Evolutionary conservation across 2,329 filamentous ascomycete species (phyloP).

Genomic region (Ophiostoma australiae): DNA sequence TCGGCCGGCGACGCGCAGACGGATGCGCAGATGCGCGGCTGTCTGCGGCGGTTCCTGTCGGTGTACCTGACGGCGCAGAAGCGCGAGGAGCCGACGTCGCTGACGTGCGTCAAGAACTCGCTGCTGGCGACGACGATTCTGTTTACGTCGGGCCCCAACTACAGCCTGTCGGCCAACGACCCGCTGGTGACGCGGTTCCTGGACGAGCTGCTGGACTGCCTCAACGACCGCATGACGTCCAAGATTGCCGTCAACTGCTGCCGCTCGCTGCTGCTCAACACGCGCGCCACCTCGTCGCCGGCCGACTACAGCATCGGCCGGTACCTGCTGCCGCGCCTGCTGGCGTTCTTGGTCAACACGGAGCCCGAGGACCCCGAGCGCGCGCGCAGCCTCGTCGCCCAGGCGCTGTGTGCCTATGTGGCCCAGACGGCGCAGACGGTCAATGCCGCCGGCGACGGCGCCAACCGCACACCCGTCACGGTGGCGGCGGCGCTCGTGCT

Average conservation of each 20-base stretch:
- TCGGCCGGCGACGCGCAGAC: slow-evolving; percentile 46
- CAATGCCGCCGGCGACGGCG: slow-evolving; percentile 27
- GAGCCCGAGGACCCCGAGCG: slow-evolving; percentile 75
- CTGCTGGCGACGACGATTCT: slow-evolving; percentile 84
- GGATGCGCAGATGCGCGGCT: slow-evolving; percentile 59
- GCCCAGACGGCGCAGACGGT: slow-evolving; percentile 32
- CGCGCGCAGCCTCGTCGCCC: slow-evolving; percentile 64
- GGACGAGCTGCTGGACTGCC: slow-evolving; percentile 77
- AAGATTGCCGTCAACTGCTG: slow-evolving; percentile 89
- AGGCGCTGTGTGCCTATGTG: slow-evolving; percentile 71
- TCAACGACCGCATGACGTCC: slow-evolving; percentile 74
- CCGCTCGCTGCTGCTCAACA: slow-evolving; percentile 71
- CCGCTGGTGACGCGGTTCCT: slow-evolving; percentile 69
- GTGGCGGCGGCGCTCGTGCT: slow-evolving; percentile 71
- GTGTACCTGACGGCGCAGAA: slow-evolving; percentile 74
- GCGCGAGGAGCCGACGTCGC: slow-evolving; percentile 66
- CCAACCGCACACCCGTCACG: slow-evolving; percentile 43
- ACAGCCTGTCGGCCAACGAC: slow-evolving; percentile 68
- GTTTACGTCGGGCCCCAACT: slow-evolving; percentile 73
- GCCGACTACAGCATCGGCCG: slow-evolving; percentile 70
- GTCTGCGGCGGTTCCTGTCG: slow-evolving; percentile 73
- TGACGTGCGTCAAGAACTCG: slow-evolving; percentile 88
- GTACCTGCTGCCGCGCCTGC: slow-evolving; percentile 67
- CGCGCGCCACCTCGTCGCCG: slow-evolving; percentile 45
- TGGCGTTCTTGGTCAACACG: slow-evolving; percentile 67